Evolutionary conservation across 2,329 filamentous ascomycete genomes (phyloP).

Genomic region (Fusarium lyarnte): DNA sequence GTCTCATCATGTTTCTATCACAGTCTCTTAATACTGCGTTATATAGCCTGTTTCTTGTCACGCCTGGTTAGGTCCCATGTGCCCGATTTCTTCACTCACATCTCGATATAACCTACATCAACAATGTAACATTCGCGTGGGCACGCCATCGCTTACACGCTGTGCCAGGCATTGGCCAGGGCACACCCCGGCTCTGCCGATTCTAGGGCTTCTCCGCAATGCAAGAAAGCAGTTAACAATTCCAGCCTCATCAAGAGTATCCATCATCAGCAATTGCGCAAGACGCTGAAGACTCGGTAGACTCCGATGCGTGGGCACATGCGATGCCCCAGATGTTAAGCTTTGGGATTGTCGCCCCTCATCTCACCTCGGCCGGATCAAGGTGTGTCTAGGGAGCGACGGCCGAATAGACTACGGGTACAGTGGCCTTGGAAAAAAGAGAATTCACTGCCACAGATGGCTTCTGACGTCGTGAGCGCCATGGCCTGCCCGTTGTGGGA

Average conservation of each 20-base stretch:
- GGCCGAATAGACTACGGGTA: constrained; percentile 4
- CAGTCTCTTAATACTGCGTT: not conserved
- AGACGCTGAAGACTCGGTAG: constrained; percentile 21
- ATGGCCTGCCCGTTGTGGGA: constrained; percentile 35
- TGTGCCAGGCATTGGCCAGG: constrained; percentile 28
- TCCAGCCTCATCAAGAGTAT: constrained; percentile 25
- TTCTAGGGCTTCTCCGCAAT: constrained; percentile 33
- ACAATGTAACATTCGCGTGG: constrained; percentile 30
- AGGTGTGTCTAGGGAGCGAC: constrained; percentile 24
- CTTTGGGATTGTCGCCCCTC: constrained; percentile 21
- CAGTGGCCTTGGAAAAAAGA: not conserved
- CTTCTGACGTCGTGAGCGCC: constrained; percentile 38
- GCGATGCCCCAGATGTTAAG: constrained; percentile 30
- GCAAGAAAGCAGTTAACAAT: constrained; percentile 16
- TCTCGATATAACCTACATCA: not conserved
- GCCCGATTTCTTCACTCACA: not conserved
- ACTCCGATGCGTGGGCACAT: constrained; percentile 25
- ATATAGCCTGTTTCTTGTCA: not conserved
- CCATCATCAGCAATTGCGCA: constrained; percentile 19
- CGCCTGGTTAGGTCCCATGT: not conserved
- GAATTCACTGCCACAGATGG: constrained; percentile 4
- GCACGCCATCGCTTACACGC: constrained; percentile 34
- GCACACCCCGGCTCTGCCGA: constrained; percentile 36
- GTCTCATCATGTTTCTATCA: not conserved
- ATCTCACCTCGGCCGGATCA: constrained; percentile 26